Conservation (phyloP, 2,329 filamentous ascomycete species). For the Cladosporium sp. region DNA sequence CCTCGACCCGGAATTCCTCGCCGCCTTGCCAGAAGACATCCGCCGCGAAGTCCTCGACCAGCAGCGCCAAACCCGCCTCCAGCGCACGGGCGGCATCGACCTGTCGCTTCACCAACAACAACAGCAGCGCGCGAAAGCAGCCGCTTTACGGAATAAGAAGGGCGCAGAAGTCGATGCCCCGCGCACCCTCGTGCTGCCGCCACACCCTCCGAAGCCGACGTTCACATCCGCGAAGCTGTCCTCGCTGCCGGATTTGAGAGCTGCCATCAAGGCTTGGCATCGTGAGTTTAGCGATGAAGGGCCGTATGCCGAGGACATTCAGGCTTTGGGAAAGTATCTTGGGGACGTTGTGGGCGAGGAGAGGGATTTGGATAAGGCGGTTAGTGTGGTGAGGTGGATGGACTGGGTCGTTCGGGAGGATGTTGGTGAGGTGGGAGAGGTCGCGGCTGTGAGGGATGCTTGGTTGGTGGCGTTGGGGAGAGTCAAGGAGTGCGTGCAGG, state of each 20-base stretch:
- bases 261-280: constrained; percentile 73
- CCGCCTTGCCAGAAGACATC: constrained; percentile 76
- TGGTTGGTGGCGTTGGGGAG: constrained; percentile 36
- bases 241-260: constrained; percentile 59
- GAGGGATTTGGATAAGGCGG: constrained; percentile 69
- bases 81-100: constrained; percentile 42
- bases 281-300: constrained; percentile 65
- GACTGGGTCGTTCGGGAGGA: constrained; percentile 34
- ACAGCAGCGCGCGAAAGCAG: constrained; percentile 18
- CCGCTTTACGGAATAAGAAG: constrained; percentile 14
- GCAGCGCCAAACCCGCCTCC: constrained; percentile 58
- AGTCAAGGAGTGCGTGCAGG: constrained; percentile 40
- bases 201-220: constrained; percentile 50
- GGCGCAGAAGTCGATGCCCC: constrained; percentile 18
- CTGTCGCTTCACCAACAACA: constrained; percentile 26
- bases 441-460: constrained; percentile 13
- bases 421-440: constrained; percentile 8
- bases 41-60: constrained; percentile 73
- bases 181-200: constrained; percentile 43
- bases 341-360: constrained; percentile 68
- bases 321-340: constrained; percentile 69
- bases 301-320: constrained; percentile 73
- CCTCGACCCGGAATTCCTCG: constrained; percentile 68
- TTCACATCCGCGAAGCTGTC: constrained; percentile 58
- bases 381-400: constrained; percentile 64